These are phyloP conservation scores for Botrytis cinerea DNA, from an alignment of 2,329 filamentous ascomycete species.

Conservation along the genomic window DNA sequence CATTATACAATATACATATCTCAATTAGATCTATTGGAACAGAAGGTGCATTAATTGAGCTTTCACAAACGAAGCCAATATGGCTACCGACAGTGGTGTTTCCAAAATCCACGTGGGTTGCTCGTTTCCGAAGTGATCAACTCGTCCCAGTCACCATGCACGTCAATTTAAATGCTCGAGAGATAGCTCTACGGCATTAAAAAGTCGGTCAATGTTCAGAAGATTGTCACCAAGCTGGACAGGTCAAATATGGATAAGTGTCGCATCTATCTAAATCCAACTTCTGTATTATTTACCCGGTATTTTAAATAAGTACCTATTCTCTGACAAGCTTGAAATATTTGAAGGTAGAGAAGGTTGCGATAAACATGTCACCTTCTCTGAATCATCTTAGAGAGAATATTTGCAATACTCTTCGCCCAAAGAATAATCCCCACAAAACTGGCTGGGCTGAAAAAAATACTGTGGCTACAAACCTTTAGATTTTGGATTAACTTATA, in stretches of 20 bases:
- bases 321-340: background rate
- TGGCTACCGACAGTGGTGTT: background rate
- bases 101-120: too few species aligned
- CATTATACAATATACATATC: too few species aligned
- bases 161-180: background rate
- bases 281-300: background rate
- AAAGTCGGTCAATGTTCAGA: background rate
- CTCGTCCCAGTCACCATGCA: background rate
- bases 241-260: background rate
- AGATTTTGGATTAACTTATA: background rate
- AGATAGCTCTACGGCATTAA: background rate
- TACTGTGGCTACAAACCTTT: background rate
- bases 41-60: background rate
- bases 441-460: too few species aligned
- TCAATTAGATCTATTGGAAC: background rate
- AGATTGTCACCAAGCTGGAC: background rate
- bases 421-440: background rate
- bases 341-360: background rate
- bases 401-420: background rate
- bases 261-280: background rate
- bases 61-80: too few species aligned
- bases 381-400: background rate
- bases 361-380: background rate
- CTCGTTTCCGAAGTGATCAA: background rate
- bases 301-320: too few species aligned